phyloP scores from a whole-genome alignment of 2,329 filamentous ascomycete species.

The Monosporascus sp. region DNA sequence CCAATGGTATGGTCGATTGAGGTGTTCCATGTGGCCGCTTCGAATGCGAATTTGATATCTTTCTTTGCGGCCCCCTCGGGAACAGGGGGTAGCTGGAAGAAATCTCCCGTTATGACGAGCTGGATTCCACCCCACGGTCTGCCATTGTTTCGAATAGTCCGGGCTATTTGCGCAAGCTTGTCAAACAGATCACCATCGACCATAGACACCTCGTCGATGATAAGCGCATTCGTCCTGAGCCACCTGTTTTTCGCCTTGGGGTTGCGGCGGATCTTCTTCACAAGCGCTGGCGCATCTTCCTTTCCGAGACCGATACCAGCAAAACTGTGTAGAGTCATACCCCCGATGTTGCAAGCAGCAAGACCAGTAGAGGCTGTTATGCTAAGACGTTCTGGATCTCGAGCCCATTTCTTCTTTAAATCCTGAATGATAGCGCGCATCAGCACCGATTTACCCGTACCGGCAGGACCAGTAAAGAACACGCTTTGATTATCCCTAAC shows the following conservation, averaged over 20 bases:
- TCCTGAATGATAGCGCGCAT: constrained; percentile 86
- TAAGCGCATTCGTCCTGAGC: constrained; percentile 78
- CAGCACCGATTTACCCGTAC: constrained; percentile 93
- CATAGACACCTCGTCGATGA: constrained; percentile 98
- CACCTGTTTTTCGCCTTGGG: constrained; percentile 83
- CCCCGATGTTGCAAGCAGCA: constrained; percentile 93
- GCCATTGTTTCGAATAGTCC: constrained; percentile 81
- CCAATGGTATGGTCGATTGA: constrained; percentile 94
- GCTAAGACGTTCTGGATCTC: constrained; percentile 78
- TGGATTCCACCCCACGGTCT: constrained; percentile 95
- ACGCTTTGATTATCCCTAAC: constrained; percentile 77
- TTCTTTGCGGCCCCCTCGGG: constrained; percentile 63
- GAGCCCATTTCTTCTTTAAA: constrained; percentile 67
- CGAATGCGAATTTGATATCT: constrained; percentile 83
- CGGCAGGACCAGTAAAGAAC: constrained; percentile 96
- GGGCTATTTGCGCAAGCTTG: constrained; percentile 84
- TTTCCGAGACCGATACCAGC: constrained; percentile 93
- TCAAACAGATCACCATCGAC: constrained; percentile 96
- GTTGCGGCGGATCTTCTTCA: constrained; percentile 88
- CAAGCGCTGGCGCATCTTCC: constrained; percentile 70
- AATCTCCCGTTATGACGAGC: constrained; percentile 91
- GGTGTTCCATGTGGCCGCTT: constrained; percentile 85
- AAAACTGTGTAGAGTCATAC: constrained; percentile 93
- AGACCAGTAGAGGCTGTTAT: constrained; percentile 94
- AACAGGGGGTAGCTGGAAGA: constrained; percentile 94